Conservation (phyloP, 2,329 filamentous ascomycete genomes). For the Tolypocladium cylindrosporum region DNA sequence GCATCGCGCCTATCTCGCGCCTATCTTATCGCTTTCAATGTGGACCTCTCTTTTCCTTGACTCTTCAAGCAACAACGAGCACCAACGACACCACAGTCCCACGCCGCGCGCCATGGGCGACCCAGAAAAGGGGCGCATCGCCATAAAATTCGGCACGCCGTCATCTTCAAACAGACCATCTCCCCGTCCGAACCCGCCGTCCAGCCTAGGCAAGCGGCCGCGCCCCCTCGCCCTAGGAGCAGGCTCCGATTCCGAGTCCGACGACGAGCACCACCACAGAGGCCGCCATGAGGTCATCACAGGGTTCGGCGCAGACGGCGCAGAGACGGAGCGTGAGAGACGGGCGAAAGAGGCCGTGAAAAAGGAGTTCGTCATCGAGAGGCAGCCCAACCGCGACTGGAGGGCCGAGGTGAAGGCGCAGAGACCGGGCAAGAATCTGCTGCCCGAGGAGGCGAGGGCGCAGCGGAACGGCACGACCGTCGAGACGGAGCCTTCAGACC, state of each 20-base stretch:
- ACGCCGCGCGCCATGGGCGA: constrained; percentile 24
- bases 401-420: constrained; percentile 40
- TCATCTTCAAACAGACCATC: constrained; percentile 15
- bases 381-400: constrained; percentile 53
- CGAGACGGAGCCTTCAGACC: constrained; percentile 30
- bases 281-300: constrained; percentile 36
- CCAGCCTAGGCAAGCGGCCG: constrained; percentile 38
- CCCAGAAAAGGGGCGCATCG: constrained; percentile 29
- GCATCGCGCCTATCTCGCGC: no score
- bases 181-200: constrained; percentile 24
- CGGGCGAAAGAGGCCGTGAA: constrained; percentile 14
- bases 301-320: constrained; percentile 36
- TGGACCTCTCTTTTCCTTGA: background rate
- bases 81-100: background rate
- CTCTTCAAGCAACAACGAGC: background rate
- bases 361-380: constrained; percentile 44
- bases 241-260: constrained; percentile 33
- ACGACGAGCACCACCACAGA: constrained; percentile 16
- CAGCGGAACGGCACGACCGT: constrained; percentile 22
- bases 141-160: constrained; percentile 34
- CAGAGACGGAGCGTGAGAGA: constrained; percentile 27
- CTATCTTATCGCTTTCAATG: constrained; percentile 1
- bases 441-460: constrained; percentile 46
- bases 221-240: constrained; percentile 30
- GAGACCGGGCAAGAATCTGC: constrained; percentile 39